Evolutionary conservation across 1,139 yeast species (phyloP).

Genomic region (Wickerhamiella pararugosa): DNA sequence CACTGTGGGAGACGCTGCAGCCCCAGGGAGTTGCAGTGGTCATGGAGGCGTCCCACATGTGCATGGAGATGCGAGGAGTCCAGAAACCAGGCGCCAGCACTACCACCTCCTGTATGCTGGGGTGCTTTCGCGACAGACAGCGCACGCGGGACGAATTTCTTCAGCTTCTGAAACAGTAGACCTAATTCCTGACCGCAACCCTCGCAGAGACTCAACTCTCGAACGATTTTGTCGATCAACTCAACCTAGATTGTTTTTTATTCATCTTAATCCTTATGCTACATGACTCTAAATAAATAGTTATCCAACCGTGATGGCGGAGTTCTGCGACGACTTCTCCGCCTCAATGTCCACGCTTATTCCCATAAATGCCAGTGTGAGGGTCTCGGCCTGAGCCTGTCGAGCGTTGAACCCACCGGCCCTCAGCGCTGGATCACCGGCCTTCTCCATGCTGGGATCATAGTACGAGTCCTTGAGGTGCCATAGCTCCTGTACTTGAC

Average conservation of each 20-base stretch:
- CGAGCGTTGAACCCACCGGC: slow-evolving; percentile 79
- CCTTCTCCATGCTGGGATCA: slow-evolving; percentile 48
- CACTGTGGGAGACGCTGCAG: slow-evolving; percentile 72
- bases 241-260: too few relatives aligned
- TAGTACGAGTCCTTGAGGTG: slow-evolving; percentile 33
- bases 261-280: too few relatives aligned
- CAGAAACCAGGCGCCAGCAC: slow-evolving; percentile 92
- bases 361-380: slow-evolving; percentile 83
- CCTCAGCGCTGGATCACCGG: slow-evolving; percentile 49
- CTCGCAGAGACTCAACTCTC: too few relatives aligned
- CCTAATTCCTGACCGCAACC: neutral
- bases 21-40: slow-evolving; percentile 98
- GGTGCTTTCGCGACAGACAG: slow-evolving; percentile 83
- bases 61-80: slow-evolving; percentile 97
- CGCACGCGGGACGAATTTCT: slow-evolving; percentile 94
- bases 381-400: slow-evolving; percentile 55
- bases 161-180: slow-evolving; percentile 34
- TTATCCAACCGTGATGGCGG: too few relatives aligned
- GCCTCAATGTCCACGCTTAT: slow-evolving; percentile 62
- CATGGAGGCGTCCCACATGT: slow-evolving; percentile 96
- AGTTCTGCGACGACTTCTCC: slow-evolving; percentile 33
- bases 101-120: slow-evolving; percentile 92
- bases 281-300: too few relatives aligned
- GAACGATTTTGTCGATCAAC: too few relatives aligned
- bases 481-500: slow-evolving; percentile 38